Percentiles rank a stretch among this genome's conserved stretches.
Evolutionary conservation across 1,284 basidiomycete genomes (phyloP).

Genomic region (Bjerkandera adusta): DNA sequence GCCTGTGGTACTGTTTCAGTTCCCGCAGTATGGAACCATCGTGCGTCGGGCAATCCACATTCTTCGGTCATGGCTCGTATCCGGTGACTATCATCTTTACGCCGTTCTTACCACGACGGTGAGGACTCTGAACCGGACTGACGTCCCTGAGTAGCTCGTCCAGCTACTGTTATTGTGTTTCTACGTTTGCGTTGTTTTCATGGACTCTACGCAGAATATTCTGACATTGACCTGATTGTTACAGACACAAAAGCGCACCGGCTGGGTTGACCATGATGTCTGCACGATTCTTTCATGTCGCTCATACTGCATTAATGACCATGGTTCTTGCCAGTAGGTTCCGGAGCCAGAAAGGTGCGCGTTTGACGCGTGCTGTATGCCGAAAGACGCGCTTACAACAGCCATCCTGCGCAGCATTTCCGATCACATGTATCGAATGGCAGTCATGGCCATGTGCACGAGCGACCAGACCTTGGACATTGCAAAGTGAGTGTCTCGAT

Average conservation of each 20-base stretch:
- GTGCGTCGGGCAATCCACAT: too few relatives aligned
- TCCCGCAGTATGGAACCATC: too few relatives aligned
- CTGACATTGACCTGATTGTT: not conserved
- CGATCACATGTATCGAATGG: conserved; percentile 99
- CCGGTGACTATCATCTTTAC: too few relatives aligned
- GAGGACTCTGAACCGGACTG: too few relatives aligned
- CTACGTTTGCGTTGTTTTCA: not conserved
- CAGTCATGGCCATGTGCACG: conserved; percentile 83
- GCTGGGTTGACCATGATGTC: conserved; percentile 86
- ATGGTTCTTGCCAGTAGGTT: conserved; percentile 61
- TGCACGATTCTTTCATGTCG: conserved; percentile 18
- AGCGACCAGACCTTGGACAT: conserved; percentile 74
- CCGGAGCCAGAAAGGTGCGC: conserved; percentile 75
- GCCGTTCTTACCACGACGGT: too few relatives aligned
- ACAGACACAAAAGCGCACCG: conserved; percentile 91
- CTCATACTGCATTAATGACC: not conserved
- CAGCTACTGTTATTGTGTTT: not conserved
- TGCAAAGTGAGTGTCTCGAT: conserved; percentile 53
- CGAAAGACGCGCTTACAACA: not conserved
- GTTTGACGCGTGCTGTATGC: conserved; percentile 4
- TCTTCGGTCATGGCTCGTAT: too few relatives aligned
- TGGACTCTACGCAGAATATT: too few relatives aligned
- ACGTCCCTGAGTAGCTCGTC: not conserved
- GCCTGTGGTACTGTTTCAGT: too few relatives aligned
- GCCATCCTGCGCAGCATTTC: conserved; percentile 66